phyloP scores from a whole-genome alignment of 768 basidiomycete species.

The Suillus variegatus region DNA sequence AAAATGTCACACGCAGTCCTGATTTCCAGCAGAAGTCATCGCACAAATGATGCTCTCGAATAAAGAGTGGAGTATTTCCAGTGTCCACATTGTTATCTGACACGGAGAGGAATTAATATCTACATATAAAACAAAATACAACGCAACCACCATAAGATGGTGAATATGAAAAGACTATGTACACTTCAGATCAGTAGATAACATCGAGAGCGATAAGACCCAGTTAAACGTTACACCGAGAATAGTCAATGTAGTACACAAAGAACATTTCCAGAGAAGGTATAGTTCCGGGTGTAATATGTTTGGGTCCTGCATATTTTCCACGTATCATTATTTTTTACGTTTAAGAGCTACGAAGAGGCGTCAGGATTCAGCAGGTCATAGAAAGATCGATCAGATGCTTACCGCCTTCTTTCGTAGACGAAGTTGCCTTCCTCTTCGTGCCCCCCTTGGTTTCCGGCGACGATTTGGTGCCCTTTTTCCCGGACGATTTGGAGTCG shows the following conservation, averaged over 20 bases:
- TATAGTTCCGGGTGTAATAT: slow-evolving; percentile 2
- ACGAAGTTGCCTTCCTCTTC: slow-evolving; percentile 49
- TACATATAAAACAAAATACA: background rate
- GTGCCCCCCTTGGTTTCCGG: slow-evolving; percentile 28
- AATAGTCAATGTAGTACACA: background rate
- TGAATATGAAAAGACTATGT: background rate
- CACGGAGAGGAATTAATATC: background rate
- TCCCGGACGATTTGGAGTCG: slow-evolving; percentile 13
- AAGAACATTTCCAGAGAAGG: slow-evolving; percentile 1
- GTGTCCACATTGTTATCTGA: background rate
- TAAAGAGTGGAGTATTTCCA: background rate
- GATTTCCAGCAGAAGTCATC: background rate
- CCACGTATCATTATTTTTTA: background rate
- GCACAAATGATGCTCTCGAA: background rate
- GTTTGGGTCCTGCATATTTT: background rate
- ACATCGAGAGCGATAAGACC: background rate
- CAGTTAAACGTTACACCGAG: background rate
- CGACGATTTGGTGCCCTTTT: slow-evolving; percentile 21
- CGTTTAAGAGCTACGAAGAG: slow-evolving; percentile 2
- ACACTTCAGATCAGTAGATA: background rate
- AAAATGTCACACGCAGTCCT: background rate
- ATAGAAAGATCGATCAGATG: background rate
- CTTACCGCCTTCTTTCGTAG: slow-evolving; percentile 40
- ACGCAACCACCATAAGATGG: background rate
- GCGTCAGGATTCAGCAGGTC: slow-evolving; percentile 27